A percentile compares a stretch with the other conserved stretches of the same genome.
Conservation (phyloP, 2,329 filamentous ascomycete species). For the Penicillium sp. region DNA sequence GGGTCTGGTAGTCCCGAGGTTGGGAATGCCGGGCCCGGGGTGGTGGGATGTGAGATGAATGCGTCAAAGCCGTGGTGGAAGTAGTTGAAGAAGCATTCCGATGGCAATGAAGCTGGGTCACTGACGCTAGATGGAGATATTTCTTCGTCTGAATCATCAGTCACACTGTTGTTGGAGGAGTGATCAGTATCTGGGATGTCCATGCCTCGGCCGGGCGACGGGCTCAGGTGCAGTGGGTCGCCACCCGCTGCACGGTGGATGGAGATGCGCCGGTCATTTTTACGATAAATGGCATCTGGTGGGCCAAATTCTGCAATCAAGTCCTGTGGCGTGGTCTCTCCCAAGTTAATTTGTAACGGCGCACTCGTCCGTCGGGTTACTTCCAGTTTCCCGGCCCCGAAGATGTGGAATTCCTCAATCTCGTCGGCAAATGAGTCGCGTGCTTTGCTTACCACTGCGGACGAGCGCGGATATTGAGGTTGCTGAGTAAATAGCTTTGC, state of each 20-base stretch:
- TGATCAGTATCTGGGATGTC: slow-evolving; percentile 67
- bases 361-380: slow-evolving; percentile 68
- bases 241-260: slow-evolving; percentile 59
- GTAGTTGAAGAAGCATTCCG: slow-evolving; percentile 88
- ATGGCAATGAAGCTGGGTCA: slow-evolving; percentile 53
- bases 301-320: slow-evolving; percentile 86
- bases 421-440: slow-evolving; percentile 85
- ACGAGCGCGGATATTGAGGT: slow-evolving; percentile 71
- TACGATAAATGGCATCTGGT: slow-evolving; percentile 89
- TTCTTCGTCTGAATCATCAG: slow-evolving; percentile 66
- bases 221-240: slow-evolving; percentile 35
- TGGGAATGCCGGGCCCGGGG: slow-evolving; percentile 64
- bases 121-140: slow-evolving; percentile 54
- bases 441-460: slow-evolving; percentile 65
- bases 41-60: slow-evolving; percentile 74
- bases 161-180: slow-evolving; percentile 68
- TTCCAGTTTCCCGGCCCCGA: slow-evolving; percentile 76
- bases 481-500: slow-evolving; percentile 71
- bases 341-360: slow-evolving; percentile 70
- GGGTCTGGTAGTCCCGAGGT: slow-evolving; percentile 39
- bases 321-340: slow-evolving; percentile 88
- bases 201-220: slow-evolving; percentile 36
- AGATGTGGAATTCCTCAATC: slow-evolving; percentile 73
- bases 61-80: slow-evolving; percentile 95
- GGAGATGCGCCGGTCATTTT: slow-evolving; percentile 82